These are phyloP conservation scores for Fraxinus baroniana DNA, from an alignment of 305 asterid genomes.

Conservation along the genomic window DNA sequence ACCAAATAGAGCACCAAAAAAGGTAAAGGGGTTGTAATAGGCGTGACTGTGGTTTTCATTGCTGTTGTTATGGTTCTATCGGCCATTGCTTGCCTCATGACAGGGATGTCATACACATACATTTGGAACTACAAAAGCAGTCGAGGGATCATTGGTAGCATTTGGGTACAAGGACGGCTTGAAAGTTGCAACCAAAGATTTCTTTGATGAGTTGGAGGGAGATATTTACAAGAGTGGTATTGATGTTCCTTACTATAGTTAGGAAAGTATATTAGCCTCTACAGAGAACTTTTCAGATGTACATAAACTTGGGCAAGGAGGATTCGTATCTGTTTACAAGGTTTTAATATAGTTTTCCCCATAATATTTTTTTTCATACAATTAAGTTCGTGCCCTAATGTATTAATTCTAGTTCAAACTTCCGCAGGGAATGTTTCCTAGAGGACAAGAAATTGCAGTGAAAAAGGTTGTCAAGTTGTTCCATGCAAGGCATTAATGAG, in stretches of 20 bases:
- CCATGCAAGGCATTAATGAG: no score
- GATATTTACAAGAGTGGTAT: background rate
- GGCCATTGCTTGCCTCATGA: constrained; percentile 28
- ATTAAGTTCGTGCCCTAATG: background rate
- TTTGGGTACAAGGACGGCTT: constrained; percentile 59
- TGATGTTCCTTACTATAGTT: background rate
- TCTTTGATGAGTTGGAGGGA: constrained; percentile 67
- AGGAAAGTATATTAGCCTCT: background rate
- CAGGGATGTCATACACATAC: constrained; percentile 33
- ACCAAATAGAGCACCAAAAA: constrained; percentile 31
- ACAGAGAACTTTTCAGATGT: background rate
- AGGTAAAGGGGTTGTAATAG: constrained; percentile 33
- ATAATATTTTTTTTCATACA: no score
- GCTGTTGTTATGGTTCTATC: constrained; percentile 26
- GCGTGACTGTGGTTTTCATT: constrained; percentile 47
- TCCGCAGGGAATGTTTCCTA: no score
- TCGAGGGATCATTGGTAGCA: constrained; percentile 62
- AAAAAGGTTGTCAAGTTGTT: no score
- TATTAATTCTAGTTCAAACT: no score
- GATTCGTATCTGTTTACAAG: constrained; percentile 70
- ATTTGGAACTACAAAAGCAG: constrained; percentile 33
- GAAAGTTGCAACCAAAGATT: constrained; percentile 62
- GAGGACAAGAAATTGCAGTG: no score
- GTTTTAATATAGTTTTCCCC: constrained; percentile 28
- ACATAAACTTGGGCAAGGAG: constrained; percentile 34